phyloP scores from a whole-genome alignment of 2,329 filamentous ascomycete genomes.

The Cyphellophora europaea region DNA sequence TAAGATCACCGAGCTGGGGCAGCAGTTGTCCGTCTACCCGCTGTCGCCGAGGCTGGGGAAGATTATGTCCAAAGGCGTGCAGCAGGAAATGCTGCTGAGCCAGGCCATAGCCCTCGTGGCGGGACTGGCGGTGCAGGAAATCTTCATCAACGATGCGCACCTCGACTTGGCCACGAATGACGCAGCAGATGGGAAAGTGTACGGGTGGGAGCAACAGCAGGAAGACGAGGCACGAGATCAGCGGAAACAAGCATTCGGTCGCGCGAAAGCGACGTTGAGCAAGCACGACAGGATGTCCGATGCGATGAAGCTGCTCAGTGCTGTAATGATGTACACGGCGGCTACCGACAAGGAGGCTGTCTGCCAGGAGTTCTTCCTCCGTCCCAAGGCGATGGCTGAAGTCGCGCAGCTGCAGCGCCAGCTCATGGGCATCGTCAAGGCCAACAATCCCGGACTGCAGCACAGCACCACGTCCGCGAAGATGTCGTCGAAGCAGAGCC shows the following conservation, averaged over 20 bases:
- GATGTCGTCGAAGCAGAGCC: constrained; percentile 59
- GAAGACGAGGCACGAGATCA: constrained; percentile 62
- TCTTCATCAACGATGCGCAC: constrained; percentile 77
- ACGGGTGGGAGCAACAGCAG: constrained; percentile 57
- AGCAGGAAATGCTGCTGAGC: constrained; percentile 58
- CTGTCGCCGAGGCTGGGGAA: constrained; percentile 83
- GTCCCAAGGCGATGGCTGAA: constrained; percentile 79
- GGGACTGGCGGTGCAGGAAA: constrained; percentile 74
- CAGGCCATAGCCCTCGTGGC: constrained; percentile 86
- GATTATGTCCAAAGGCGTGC: constrained; percentile 82
- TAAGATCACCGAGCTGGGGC: constrained; percentile 68
- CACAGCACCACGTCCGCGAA: constrained; percentile 55
- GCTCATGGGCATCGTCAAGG: constrained; percentile 68
- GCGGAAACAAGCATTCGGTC: constrained; percentile 55
- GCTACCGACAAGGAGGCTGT: constrained; percentile 58
- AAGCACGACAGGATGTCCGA: constrained; percentile 75
- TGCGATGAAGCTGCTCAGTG: constrained; percentile 81
- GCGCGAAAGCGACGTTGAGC: constrained; percentile 69
- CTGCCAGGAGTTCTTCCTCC: constrained; percentile 76
- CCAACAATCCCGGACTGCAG: constrained; percentile 44
- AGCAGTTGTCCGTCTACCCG: constrained; percentile 79
- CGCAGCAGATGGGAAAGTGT: constrained; percentile 36
- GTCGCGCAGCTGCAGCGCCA: constrained; percentile 74
- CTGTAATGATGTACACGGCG: constrained; percentile 71
- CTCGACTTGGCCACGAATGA: constrained; percentile 48